Base-by-base conservation (phyloP, 2,329 filamentous ascomycete species). In the Diaporthe australafricana region DNA sequence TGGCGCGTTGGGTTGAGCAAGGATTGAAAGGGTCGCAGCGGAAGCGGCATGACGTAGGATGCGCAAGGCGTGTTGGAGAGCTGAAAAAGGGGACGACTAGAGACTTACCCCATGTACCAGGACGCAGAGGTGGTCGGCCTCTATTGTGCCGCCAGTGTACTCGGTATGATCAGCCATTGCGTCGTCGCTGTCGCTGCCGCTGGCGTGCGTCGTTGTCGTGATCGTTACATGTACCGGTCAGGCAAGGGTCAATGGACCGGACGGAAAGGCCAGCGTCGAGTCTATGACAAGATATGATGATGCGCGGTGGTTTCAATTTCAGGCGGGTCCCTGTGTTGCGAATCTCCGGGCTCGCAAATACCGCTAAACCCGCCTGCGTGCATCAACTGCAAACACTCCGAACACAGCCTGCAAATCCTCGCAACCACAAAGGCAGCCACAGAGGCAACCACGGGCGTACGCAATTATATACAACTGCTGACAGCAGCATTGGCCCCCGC, bases 111-210 rank as follows among this genome's bases (percentile, higher is more conserved):
- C 90, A 79, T 96, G 93, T 67, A 95, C 91, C 55, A 96, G 86
- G 52, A 96, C 92, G 77, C 91, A 93, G 74, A 96, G 89, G 80
- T 95, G 93, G 75, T 92, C 87, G 60, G 91, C 90, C 72, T 87
- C 83, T 55, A 79, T 68, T 77, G 82, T 86, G 75, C 87, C 87
- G 74, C 88, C 88, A 72, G 83, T 85, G 77, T 85, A 85, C 75
- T 86, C 45, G 5, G 60, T 50, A 20, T 20, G 30, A n/a, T 65
- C 83, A 79, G 84, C 84, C 75, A 81, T 83, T 73, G 72, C 74
- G 60, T 50, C 38, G 70, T 70, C 70, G 66, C 71, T 62, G 68
- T 77, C 75, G 30, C 30, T 50, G 45, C 11, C 45, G 45, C 45
- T 25, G 32, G 25, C 30, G 45, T 25, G 60, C 60, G 30, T 25